Conservation (phyloP, 495 filamentous ascomycete genomes). For the Tirmania nivea region DNA sequence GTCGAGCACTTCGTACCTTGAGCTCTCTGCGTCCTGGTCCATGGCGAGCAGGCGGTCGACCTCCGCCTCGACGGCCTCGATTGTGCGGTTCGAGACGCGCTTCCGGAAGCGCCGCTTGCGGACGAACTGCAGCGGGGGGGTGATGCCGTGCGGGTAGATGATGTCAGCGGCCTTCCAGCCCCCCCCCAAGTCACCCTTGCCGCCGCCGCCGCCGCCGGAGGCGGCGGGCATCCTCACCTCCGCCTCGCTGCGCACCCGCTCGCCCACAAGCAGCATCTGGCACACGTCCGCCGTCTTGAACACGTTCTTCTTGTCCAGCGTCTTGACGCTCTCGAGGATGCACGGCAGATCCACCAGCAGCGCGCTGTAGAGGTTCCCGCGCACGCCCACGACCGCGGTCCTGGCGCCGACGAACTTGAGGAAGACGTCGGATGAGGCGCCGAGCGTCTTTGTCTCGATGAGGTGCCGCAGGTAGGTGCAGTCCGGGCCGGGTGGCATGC, state of each 20-base stretch:
- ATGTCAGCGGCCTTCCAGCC: constrained; percentile 30
- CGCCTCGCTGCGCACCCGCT: constrained; percentile 43
- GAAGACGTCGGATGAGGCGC: constrained; percentile 46
- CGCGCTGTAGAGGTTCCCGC: constrained; percentile 53
- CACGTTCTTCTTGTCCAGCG: constrained; percentile 76
- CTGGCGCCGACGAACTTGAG: constrained; percentile 65
- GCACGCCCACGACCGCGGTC: constrained; percentile 46
- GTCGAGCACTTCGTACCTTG: constrained; percentile 44
- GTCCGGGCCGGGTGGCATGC: constrained; percentile 67
- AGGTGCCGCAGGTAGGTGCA: constrained; percentile 57
- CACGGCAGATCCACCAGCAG: constrained; percentile 71
- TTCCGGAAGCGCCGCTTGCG: constrained; percentile 71
- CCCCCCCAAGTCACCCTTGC: no score
- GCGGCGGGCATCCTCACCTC: constrained; percentile 32
- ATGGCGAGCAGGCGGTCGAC: constrained; percentile 54
- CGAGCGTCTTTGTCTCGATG: constrained; percentile 50
- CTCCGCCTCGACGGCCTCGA: constrained; percentile 67
- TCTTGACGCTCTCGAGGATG: constrained; percentile 89
- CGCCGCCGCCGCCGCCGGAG: no score
- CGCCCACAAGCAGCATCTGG: constrained; percentile 72
- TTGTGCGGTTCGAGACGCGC: constrained; percentile 57
- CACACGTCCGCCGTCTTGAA: constrained; percentile 88
- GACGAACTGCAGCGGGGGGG: constrained; percentile 73
- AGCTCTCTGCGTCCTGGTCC: constrained; percentile 37
- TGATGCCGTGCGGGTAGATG: constrained; percentile 80